phyloP scores from a whole-genome alignment of 2,329 filamentous ascomycete species.

The Mollisiaceae sp. region DNA sequence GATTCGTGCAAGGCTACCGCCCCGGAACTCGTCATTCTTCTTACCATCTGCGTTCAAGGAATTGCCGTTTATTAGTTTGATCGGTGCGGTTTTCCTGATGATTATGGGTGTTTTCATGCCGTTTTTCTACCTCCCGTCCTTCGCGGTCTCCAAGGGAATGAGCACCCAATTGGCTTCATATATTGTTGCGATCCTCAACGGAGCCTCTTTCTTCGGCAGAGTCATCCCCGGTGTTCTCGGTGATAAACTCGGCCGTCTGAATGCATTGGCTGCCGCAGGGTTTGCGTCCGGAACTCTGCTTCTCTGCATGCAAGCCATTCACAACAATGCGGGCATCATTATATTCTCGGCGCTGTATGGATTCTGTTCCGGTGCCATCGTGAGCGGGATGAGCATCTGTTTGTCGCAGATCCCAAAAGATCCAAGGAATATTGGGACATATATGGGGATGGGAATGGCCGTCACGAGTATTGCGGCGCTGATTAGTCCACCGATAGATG shows the following conservation, averaged over 20 bases:
- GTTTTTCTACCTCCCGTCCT: constrained; percentile 44
- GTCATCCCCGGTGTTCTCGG: constrained; percentile 43
- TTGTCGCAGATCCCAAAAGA: constrained; percentile 55
- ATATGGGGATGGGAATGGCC: constrained; percentile 70
- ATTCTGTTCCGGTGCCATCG: constrained; percentile 44
- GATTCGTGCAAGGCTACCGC: constrained; percentile 54
- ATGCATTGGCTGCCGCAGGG: constrained; percentile 37
- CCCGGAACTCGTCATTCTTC: constrained; percentile 47
- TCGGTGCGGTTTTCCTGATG: constrained; percentile 48
- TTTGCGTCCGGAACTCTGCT: constrained; percentile 40
- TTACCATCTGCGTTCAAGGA: constrained; percentile 53
- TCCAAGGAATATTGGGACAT: constrained; percentile 69
- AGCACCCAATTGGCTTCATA: constrained; percentile 31
- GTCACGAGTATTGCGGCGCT: constrained; percentile 67
- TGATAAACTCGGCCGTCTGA: constrained; percentile 43
- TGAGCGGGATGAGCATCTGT: constrained; percentile 37
- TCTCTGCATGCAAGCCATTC: constrained; percentile 40
- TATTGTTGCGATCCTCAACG: constrained; percentile 37
- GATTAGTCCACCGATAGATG: constrained; percentile 70
- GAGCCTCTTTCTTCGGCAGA: constrained; percentile 44
- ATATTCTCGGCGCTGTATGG: constrained; percentile 43
- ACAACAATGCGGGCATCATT: constrained; percentile 39
- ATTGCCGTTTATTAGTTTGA: constrained; percentile 49
- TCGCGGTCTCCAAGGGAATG: constrained; percentile 36
- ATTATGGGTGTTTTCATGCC: constrained; percentile 36